These are phyloP conservation scores for Trichodelitschia bisporula DNA, from an alignment of 495 filamentous ascomycete species.

Conservation along the genomic window DNA sequence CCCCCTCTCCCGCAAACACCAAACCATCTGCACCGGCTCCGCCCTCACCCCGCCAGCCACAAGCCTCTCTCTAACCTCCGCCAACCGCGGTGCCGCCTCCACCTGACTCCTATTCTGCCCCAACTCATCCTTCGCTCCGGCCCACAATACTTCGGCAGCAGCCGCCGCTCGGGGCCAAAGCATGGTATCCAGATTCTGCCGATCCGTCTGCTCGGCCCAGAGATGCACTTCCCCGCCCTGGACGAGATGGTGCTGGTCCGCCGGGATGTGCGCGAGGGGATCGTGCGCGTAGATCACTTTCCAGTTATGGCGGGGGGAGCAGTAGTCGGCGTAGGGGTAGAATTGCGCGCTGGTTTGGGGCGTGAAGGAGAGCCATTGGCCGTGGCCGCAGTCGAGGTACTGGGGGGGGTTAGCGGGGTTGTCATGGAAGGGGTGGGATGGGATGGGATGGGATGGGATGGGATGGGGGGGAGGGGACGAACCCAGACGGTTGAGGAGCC, in stretches of 20 bases:
- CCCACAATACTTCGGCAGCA: slow-evolving; percentile 56
- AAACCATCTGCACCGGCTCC: slow-evolving; percentile 30
- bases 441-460: neutral
- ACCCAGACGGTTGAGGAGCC: slow-evolving; percentile 60
- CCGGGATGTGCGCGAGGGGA: slow-evolving; percentile 33
- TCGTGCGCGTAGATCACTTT: slow-evolving; percentile 54
- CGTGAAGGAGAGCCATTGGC: slow-evolving; percentile 47
- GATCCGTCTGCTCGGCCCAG: slow-evolving; percentile 59
- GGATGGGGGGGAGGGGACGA: slow-evolving; percentile 7
- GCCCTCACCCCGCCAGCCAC: slow-evolving; percentile 35
- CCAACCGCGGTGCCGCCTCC: slow-evolving; percentile 35
- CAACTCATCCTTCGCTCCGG: slow-evolving; percentile 29
- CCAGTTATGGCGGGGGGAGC: slow-evolving; percentile 50
- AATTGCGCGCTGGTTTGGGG: slow-evolving; percentile 19
- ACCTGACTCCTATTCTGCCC: slow-evolving; percentile 41
- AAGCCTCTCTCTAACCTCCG: slow-evolving; percentile 48
- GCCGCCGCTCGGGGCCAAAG: slow-evolving; percentile 50
- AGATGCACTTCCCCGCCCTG: slow-evolving; percentile 54
- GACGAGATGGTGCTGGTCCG: slow-evolving; percentile 31
- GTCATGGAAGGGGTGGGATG: neutral
- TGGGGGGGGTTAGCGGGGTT: slow-evolving; percentile 6
- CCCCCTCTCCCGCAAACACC: slow-evolving; percentile 17
- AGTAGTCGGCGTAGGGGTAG: slow-evolving; percentile 58
- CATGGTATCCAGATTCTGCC: slow-evolving; percentile 38
- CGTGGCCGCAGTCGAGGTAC: slow-evolving; percentile 64